Percentiles rank a stretch among this genome's conserved stretches.
phyloP scores from a whole-genome alignment of 495 filamentous ascomycete species.

The Daldinia bambusicola region DNA sequence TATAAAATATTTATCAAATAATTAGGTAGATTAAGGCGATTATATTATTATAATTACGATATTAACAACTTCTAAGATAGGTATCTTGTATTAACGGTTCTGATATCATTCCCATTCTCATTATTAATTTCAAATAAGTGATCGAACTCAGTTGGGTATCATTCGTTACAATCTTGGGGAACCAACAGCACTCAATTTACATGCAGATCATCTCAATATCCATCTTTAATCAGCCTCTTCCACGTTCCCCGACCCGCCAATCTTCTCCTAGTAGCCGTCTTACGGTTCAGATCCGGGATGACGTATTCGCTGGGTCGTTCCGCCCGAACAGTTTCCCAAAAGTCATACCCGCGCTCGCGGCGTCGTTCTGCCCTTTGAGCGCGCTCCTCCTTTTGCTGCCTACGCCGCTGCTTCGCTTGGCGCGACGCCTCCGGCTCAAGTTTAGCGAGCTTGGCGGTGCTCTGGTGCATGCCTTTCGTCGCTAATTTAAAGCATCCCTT shows the following conservation, averaged over 20 bases:
- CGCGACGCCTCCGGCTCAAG: conserved; percentile 47
- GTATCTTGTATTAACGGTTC: not conserved
- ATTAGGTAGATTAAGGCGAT: not conserved
- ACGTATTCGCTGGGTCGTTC: conserved; percentile 49
- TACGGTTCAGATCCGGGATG: conserved; percentile 57
- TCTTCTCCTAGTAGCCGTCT: conserved; percentile 31
- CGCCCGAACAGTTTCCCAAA: conserved; percentile 55
- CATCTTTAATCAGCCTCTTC: conserved; percentile 29
- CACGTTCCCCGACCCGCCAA: conserved; percentile 30
- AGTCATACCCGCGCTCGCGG: conserved; percentile 56
- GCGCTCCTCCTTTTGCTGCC: conserved; percentile 40
- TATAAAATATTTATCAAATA: not conserved
- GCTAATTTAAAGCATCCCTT: conserved; percentile 41
- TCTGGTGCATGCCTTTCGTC: conserved; percentile 24
- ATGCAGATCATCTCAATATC: conserved; percentile 11
- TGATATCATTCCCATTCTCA: not conserved
- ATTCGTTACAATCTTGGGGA: conserved; percentile 5
- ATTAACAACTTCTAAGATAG: not conserved
- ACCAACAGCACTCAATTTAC: not conserved
- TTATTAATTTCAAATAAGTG: not conserved
- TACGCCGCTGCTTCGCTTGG: conserved; percentile 42
- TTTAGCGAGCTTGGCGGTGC: conserved; percentile 29
- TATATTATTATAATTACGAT: not conserved
- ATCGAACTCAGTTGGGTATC: conserved; percentile 12
- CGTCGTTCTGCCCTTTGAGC: conserved; percentile 34